These are phyloP conservation scores for Diplotaxis tenuifolia DNA, from an alignment of 345 rosid genomes.

Conservation along the genomic window DNA sequence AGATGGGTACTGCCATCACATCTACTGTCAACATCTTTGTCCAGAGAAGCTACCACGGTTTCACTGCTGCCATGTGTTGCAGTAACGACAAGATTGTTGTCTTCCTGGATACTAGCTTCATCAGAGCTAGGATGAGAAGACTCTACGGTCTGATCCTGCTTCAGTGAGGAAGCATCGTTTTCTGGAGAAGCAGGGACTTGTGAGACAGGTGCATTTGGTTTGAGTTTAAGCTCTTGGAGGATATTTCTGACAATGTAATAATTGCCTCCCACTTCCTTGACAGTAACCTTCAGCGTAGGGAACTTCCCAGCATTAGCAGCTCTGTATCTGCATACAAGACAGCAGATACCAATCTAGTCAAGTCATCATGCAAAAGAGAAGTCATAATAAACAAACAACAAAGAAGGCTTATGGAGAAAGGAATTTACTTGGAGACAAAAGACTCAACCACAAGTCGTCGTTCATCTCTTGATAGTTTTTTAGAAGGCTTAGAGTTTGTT, in stretches of 20 bases:
- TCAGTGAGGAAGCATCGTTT: conserved; percentile 5
- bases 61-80: background rate
- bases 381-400: background rate
- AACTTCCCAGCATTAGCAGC: conserved; percentile 32
- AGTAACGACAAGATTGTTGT: background rate
- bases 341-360: background rate
- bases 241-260: conserved; percentile 10
- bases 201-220: conserved; percentile 1
- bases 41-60: background rate
- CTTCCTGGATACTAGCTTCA: background rate
- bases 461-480: conserved; percentile 22
- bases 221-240: conserved; percentile 28
- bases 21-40: background rate
- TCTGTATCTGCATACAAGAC: conserved; percentile 26
- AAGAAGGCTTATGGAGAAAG: background rate
- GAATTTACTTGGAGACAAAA: conserved; percentile 25
- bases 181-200: conserved; percentile 4
- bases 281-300: background rate
- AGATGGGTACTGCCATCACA: conserved; percentile 2
- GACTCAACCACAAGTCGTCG: conserved; percentile 24
- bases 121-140: background rate
- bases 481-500: conserved; percentile 1
- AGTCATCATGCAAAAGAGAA: background rate
- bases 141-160: background rate
- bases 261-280: conserved; percentile 25